Conservation (phyloP, 768 basidiomycete genomes). For the Lactarius hengduanensis region DNA sequence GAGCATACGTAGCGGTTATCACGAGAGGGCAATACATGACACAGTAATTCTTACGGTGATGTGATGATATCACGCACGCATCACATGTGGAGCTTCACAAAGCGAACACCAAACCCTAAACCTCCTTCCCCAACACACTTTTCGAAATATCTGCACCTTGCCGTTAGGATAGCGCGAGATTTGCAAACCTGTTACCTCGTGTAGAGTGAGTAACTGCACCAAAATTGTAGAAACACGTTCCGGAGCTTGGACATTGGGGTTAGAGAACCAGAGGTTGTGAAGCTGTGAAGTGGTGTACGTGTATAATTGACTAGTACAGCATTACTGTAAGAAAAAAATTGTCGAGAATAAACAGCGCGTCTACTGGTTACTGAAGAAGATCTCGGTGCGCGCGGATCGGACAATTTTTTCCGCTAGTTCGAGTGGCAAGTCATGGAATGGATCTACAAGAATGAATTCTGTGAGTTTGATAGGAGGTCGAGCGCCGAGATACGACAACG, state of each 20-base stretch:
- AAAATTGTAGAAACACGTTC: not conserved
- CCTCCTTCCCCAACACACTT: not conserved
- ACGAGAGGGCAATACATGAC: not conserved
- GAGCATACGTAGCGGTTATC: not conserved
- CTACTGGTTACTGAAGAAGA: not conserved
- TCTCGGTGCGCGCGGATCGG: not conserved
- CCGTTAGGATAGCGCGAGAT: not conserved
- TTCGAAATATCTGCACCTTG: not conserved
- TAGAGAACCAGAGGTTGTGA: not conserved
- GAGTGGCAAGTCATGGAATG: not conserved
- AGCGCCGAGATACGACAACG: not conserved
- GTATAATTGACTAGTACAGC: not conserved
- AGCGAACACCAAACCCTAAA: not conserved
- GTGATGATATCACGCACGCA: constrained; percentile 2
- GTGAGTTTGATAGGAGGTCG: not conserved
- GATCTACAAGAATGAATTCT: not conserved
- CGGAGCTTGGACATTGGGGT: not conserved
- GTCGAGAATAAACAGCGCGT: too few species aligned
- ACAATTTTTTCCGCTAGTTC: not conserved
- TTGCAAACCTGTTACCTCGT: not conserved
- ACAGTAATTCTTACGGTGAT: not conserved
- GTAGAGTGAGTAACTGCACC: constrained; percentile 1
- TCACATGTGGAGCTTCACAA: not conserved
- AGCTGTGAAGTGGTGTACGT: not conserved
- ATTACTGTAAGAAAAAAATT: not conserved